Conservation (phyloP, 495 filamentous ascomycete genomes). For the Aspergillus saccharolyticus region DNA sequence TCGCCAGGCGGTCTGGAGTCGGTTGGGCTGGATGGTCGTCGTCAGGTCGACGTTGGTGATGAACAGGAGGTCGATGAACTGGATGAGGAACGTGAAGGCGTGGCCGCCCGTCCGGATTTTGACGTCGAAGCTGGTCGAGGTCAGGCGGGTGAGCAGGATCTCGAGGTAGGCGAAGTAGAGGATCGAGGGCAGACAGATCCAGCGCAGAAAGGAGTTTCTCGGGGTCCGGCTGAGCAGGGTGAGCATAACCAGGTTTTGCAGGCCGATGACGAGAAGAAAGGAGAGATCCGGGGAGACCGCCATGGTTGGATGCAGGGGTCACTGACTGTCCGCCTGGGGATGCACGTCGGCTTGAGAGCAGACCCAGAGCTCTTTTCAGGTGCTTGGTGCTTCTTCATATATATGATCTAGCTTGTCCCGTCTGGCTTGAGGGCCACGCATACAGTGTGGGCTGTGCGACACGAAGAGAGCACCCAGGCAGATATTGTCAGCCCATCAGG, state of each 20-base stretch:
- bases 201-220: neutral
- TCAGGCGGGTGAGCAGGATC: neutral
- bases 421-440: neutral
- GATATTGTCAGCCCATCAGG: neutral
- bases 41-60: conserved; percentile 3
- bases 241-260: neutral
- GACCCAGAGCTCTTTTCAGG: too few relatives aligned
- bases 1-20: neutral
- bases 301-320: neutral
- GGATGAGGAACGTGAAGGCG: neutral
- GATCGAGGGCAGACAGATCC: neutral
- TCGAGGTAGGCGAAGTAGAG: neutral
- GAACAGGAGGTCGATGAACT: neutral
- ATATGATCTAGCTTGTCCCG: neutral
- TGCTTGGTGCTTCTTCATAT: too few relatives aligned
- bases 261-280: neutral
- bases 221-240: neutral
- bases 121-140: neutral
- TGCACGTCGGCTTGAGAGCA: too few relatives aligned
- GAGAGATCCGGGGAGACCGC: neutral
- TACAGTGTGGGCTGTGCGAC: neutral
- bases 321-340: too few relatives aligned
- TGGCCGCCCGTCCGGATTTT: neutral
- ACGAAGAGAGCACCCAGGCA: neutral
- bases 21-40: neutral